A percentile compares a stretch with the other conserved stretches of the same genome.
Evolutionary conservation across 2,329 filamentous ascomycete species (phyloP).

Genomic region (Lachnellula cervina): DNA sequence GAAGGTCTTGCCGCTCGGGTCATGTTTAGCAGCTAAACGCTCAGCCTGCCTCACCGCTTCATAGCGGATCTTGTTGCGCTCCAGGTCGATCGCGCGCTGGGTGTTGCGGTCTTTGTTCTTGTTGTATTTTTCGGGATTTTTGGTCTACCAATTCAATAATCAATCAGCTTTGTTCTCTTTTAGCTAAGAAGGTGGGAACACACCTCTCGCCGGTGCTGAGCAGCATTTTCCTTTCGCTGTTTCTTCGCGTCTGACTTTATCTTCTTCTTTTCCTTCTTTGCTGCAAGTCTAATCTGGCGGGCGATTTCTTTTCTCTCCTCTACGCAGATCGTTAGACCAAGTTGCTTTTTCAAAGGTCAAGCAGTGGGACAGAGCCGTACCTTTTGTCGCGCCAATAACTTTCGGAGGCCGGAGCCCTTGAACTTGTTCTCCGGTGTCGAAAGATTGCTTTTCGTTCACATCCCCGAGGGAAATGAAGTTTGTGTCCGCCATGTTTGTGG

Average conservation of each 20-base stretch:
- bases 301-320: slow-evolving; percentile 24
- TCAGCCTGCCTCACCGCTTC: slow-evolving; percentile 30
- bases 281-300: slow-evolving; percentile 16
- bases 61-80: slow-evolving; percentile 29
- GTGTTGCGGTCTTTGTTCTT: slow-evolving; percentile 34
- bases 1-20: slow-evolving; percentile 30
- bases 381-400: slow-evolving; percentile 5
- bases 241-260: slow-evolving; percentile 27
- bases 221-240: slow-evolving; percentile 22
- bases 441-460: not conserved
- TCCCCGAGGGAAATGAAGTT: slow-evolving; percentile 14
- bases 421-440: not conserved
- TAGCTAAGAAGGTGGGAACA: not conserved
- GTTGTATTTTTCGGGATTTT: slow-evolving; percentile 32
- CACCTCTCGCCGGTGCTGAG: slow-evolving; percentile 22
- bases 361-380: not conserved
- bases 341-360: not conserved
- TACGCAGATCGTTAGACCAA: not conserved
- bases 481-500: not conserved
- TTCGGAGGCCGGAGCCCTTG: not conserved
- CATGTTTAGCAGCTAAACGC: slow-evolving; percentile 29
- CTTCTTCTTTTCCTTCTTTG: slow-evolving; percentile 26
- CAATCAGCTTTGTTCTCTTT: slow-evolving; percentile 1
- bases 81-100: slow-evolving; percentile 27
- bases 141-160: slow-evolving; percentile 19